Evolutionary conservation across 2,329 filamentous ascomycete species (phyloP).

Genomic region (Bisporella sp.): DNA sequence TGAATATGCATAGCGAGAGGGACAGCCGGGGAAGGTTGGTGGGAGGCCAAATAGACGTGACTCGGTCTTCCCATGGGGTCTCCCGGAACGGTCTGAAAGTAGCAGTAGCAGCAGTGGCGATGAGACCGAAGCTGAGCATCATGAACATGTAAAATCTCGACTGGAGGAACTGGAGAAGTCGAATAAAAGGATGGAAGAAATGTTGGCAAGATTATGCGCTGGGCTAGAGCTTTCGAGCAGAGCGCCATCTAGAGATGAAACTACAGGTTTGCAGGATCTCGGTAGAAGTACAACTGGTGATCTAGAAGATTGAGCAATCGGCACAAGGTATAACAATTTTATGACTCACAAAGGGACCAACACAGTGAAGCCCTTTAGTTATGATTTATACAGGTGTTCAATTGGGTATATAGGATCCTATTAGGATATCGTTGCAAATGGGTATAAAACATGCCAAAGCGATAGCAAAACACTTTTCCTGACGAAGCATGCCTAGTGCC

Average conservation of each 20-base stretch:
- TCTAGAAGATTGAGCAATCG: no score
- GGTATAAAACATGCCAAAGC: no score
- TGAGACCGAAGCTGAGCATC: conserved; percentile 14
- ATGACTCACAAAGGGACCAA: no score
- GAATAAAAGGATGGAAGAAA: conserved; percentile 20
- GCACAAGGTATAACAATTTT: no score
- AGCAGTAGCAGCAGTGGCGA: conserved; percentile 6
- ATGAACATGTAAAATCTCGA: conserved; percentile 13
- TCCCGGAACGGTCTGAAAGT: background rate
- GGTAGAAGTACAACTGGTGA: no score
- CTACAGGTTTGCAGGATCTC: no score
- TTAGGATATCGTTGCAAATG: no score
- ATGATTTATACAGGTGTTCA: no score
- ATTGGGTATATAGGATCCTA: no score
- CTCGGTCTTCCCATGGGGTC: background rate
- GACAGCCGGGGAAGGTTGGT: background rate
- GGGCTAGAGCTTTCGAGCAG: conserved; percentile 8
- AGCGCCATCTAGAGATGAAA: background rate
- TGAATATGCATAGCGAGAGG: conserved; percentile 3
- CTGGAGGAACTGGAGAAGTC: conserved; percentile 19
- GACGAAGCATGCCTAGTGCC: no score
- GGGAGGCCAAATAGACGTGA: background rate
- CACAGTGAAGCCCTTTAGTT: no score
- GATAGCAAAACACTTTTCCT: no score
- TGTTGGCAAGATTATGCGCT: conserved; percentile 19